These are phyloP conservation scores for Mychonastes homosphaera DNA, from an alignment of 139 green algal species.

Conservation along the genomic window DNA sequence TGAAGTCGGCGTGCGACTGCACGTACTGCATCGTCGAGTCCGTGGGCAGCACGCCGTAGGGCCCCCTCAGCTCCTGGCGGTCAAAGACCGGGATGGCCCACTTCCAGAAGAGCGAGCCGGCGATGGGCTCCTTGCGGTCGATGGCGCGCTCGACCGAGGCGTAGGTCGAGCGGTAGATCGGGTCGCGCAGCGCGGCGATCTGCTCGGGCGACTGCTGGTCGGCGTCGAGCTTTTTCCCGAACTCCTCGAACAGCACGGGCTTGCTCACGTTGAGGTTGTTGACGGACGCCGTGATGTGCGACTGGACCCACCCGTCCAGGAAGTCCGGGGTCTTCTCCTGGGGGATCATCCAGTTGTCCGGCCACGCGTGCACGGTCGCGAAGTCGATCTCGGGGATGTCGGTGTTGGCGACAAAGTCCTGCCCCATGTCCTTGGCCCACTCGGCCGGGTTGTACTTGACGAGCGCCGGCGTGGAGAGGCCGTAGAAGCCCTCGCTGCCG, in stretches of 20 bases:
- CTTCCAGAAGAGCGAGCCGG: constrained; percentile 30
- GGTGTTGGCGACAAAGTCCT: constrained; percentile 67
- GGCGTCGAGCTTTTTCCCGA: constrained; percentile 41
- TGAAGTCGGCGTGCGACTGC: constrained; percentile 20
- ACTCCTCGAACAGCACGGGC: constrained; percentile 71
- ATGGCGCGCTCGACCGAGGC: constrained; percentile 23
- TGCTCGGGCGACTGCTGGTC: constrained; percentile 13
- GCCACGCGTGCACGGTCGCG: constrained; percentile 55
- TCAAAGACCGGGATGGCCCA: constrained; percentile 27
- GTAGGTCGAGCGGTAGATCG: constrained; percentile 21
- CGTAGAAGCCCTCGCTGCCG: constrained; percentile 52
- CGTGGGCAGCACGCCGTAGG: constrained; percentile 16
- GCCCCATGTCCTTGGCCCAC: constrained; percentile 47
- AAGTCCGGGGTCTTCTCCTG: constrained; percentile 29
- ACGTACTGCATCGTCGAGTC: constrained; percentile 24
- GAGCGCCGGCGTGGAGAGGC: constrained; percentile 8
- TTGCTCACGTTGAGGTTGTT: constrained; percentile 31
- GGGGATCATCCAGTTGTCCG: constrained; percentile 43
- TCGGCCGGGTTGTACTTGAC: constrained; percentile 26
- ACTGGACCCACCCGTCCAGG: constrained; percentile 36
- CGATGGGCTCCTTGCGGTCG: constrained; percentile 15
- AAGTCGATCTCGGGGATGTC: constrained; percentile 56
- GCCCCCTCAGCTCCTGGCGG: constrained; percentile 13
- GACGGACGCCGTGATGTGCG: constrained; percentile 32
- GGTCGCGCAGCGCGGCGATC: constrained; percentile 21